A percentile compares a stretch with the other conserved stretches of the same genome.
These are phyloP conservation scores for Phytophthora syringae DNA, from an alignment of 352 stramenopile genomes.

Conservation along the genomic window DNA sequence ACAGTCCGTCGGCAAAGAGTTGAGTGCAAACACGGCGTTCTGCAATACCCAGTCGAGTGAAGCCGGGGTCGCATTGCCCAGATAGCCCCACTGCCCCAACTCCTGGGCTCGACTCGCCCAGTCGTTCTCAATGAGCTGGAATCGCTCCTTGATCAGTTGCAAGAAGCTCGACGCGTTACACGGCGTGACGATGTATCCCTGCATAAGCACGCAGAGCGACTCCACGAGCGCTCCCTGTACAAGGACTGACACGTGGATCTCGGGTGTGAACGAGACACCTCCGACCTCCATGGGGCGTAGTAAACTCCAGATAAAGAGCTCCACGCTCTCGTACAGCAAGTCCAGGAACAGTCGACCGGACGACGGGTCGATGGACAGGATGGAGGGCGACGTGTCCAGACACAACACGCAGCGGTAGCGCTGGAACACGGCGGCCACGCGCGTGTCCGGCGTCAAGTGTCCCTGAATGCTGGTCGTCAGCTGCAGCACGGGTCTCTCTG, in stretches of 20 bases:
- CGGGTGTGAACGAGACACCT: slow-evolving; percentile 51
- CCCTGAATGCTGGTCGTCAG: slow-evolving; percentile 32
- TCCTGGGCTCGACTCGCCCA: slow-evolving; percentile 62
- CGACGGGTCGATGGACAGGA: slow-evolving; percentile 78
- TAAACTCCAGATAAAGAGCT: slow-evolving; percentile 81
- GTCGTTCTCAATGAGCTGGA: slow-evolving; percentile 85
- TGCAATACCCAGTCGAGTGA: slow-evolving; percentile 84
- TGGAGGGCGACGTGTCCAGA: slow-evolving; percentile 85
- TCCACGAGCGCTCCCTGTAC: slow-evolving; percentile 83
- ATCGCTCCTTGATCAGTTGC: slow-evolving; percentile 71
- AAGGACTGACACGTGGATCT: slow-evolving; percentile 84
- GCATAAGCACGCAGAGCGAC: slow-evolving; percentile 81
- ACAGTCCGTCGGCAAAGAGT: slow-evolving; percentile 79
- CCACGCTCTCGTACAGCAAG: slow-evolving; percentile 77
- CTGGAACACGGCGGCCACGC: slow-evolving; percentile 69
- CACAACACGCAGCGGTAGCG: slow-evolving; percentile 86
- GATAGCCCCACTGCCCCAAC: slow-evolving; percentile 24
- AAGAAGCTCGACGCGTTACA: slow-evolving; percentile 66
- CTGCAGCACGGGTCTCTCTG: slow-evolving; percentile 20
- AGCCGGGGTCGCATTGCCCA: slow-evolving; percentile 43
- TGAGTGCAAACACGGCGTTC: slow-evolving; percentile 87
- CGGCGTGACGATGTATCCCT: slow-evolving; percentile 77
- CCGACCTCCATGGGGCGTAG: slow-evolving; percentile 68
- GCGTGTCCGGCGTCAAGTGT: slow-evolving; percentile 51
- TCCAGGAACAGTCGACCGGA: slow-evolving; percentile 83